Percentiles rank a stretch among this genome's conserved stretches.
These are phyloP conservation scores for Dimocarpus longan DNA, from an alignment of 345 rosid species.

Conservation along the genomic window DNA sequence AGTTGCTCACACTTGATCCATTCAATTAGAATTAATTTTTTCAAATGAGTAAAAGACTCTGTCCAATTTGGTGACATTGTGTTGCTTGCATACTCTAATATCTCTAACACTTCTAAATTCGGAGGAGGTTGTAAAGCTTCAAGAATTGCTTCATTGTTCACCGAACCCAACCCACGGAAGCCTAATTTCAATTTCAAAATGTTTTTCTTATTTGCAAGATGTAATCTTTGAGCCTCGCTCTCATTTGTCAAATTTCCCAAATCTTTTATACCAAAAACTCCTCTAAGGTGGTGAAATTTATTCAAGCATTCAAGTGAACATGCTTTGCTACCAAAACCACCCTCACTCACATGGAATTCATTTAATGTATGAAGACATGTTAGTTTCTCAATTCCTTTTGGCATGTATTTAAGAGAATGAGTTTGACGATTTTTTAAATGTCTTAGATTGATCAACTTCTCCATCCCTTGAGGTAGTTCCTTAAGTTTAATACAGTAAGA, in stretches of 20 bases:
- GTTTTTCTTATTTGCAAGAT: too few species aligned
- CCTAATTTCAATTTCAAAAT: not conserved
- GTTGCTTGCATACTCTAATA: not conserved
- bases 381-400: constrained; percentile 19
- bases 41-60: not conserved
- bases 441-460: constrained; percentile 20
- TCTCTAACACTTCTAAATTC: not conserved
- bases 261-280: too few species aligned
- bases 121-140: not conserved
- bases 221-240: too few species aligned
- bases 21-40: accelerated
- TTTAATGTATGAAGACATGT: not conserved
- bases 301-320: not conserved
- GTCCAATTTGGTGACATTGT: not conserved
- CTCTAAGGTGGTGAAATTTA: not conserved
- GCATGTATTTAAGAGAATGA: not conserved
- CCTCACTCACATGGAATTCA: not conserved
- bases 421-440: not conserved
- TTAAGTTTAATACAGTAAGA: not conserved
- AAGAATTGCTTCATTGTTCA: not conserved
- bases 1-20: not conserved
- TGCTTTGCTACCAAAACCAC: not conserved
- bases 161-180: not conserved
- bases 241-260: too few species aligned
- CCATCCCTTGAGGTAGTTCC: constrained; percentile 19